phyloP scores from a whole-genome alignment of 345 rosid genomes.

The Erucastrum elatum region DNA sequence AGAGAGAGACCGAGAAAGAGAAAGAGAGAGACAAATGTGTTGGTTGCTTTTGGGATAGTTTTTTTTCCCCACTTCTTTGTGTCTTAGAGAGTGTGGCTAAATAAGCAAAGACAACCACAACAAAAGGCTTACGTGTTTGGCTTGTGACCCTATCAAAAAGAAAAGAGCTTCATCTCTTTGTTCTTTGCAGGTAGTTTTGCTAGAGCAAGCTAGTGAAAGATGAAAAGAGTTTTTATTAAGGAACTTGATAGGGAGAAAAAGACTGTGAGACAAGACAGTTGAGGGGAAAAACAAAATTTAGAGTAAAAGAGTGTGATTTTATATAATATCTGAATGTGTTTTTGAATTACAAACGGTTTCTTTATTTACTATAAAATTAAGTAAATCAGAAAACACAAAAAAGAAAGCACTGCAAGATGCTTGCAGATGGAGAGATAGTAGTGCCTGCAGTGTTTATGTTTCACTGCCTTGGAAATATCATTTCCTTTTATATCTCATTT shows the following conservation, averaged over 20 bases:
- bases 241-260: slow-evolving; percentile 48
- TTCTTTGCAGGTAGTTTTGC: slow-evolving; percentile 34
- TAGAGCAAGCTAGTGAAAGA: slow-evolving; percentile 29
- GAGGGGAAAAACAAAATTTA: slow-evolving; percentile 20
- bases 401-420: slow-evolving; percentile 34
- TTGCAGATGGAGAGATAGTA: slow-evolving; percentile 31
- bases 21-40: slow-evolving; percentile 35
- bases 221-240: slow-evolving; percentile 40
- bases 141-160: slow-evolving; percentile 36
- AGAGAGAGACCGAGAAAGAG: slow-evolving; percentile 28
- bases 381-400: slow-evolving; percentile 22
- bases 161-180: neutral
- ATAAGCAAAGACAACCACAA: slow-evolving; percentile 38
- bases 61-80: slow-evolving; percentile 24
- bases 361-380: slow-evolving; percentile 18
- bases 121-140: slow-evolving; percentile 33
- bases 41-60: slow-evolving; percentile 42
- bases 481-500: slow-evolving; percentile 32
- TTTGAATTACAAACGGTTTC: slow-evolving; percentile 1
- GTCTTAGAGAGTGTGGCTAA: slow-evolving; percentile 31
- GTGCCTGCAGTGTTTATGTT: slow-evolving; percentile 49
- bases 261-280: slow-evolving; percentile 68
- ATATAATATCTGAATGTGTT: slow-evolving; percentile 7
- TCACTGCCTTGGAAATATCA: slow-evolving; percentile 46
- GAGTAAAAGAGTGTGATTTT: slow-evolving; percentile 18